Conservation (phyloP, 2,329 filamentous ascomycete genomes). For the Chrysoporthe austroafricana region DNA sequence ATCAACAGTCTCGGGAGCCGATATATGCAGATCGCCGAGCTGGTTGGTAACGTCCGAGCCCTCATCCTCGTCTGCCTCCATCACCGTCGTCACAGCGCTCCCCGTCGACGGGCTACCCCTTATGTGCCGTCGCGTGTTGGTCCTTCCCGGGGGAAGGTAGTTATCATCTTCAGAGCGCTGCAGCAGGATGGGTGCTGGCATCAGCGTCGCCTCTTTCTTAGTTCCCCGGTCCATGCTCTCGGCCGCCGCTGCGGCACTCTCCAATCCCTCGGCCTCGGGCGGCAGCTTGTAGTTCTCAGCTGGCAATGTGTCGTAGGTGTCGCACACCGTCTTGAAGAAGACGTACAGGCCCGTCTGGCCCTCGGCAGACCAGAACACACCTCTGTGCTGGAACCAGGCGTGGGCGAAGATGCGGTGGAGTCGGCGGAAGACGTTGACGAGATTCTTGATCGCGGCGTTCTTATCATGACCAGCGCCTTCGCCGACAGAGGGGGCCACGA, state of each 20-base stretch:
- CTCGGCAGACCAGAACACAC: conserved; percentile 94
- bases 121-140: conserved; percentile 81
- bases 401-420: conserved; percentile 97
- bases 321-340: conserved; percentile 96
- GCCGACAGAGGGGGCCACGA: conserved; percentile 58
- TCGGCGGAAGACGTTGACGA: conserved; percentile 92
- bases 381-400: conserved; percentile 96
- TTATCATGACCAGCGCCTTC: conserved; percentile 66
- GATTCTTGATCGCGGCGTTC: conserved; percentile 72
- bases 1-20: conserved; percentile 57
- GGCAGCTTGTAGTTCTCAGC: conserved; percentile 96
- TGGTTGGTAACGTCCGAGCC: conserved; percentile 49
- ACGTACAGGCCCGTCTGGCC: conserved; percentile 89
- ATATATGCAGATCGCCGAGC: conserved; percentile 51
- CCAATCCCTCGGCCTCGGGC: conserved; percentile 85
- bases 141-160: conserved; percentile 58
- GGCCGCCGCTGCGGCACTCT: conserved; percentile 40
- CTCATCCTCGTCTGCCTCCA: conserved; percentile 82
- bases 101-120: conserved; percentile 80
- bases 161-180: conserved; percentile 48
- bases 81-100: conserved; percentile 77
- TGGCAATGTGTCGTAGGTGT: conserved; percentile 85
- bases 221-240: conserved; percentile 26
- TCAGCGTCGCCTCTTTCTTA: conserved; percentile 33
- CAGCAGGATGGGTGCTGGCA: conserved; percentile 32